phyloP scores from a whole-genome alignment of 768 basidiomycete species.

The Lactarius deliciosus region DNA sequence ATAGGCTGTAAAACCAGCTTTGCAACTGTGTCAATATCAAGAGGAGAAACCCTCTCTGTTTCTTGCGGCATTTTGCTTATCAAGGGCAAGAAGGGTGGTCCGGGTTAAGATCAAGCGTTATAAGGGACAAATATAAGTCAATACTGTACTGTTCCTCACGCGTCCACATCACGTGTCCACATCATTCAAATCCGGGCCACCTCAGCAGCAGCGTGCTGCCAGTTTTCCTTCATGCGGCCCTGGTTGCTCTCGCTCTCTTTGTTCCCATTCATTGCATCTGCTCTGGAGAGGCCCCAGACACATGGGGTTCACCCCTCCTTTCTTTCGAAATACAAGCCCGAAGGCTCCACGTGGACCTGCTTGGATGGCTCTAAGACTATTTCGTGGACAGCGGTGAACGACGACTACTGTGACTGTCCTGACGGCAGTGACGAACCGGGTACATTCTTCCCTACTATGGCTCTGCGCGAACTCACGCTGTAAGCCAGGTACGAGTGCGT shows the following conservation, averaged over 20 bases:
- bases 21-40: constrained; percentile 9
- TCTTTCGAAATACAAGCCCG: constrained; percentile 54
- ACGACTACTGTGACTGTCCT: constrained; percentile 91
- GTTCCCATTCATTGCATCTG: not conserved
- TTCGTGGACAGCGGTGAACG: constrained; percentile 79
- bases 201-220: constrained; percentile 3
- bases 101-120: not conserved
- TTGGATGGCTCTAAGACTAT: constrained; percentile 79
- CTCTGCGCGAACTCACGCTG: constrained; percentile 9
- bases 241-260: constrained; percentile 12
- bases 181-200: not conserved
- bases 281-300: constrained; percentile 43
- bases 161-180: constrained; percentile 4
- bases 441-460: constrained; percentile 32
- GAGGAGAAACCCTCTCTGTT: not conserved
- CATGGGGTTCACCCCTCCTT: constrained; percentile 59
- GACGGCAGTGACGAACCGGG: constrained; percentile 98
- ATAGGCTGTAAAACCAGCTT: constrained; percentile 31
- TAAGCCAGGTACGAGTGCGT: constrained; percentile 76
- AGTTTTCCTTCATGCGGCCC: constrained; percentile 14
- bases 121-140: constrained; percentile 10
- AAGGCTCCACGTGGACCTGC: constrained; percentile 63
- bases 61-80: not conserved
- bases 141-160: not conserved
- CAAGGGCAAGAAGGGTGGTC: not conserved